Conservation (phyloP, 2,329 filamentous ascomycete species). For the Cercospora sp. region DNA sequence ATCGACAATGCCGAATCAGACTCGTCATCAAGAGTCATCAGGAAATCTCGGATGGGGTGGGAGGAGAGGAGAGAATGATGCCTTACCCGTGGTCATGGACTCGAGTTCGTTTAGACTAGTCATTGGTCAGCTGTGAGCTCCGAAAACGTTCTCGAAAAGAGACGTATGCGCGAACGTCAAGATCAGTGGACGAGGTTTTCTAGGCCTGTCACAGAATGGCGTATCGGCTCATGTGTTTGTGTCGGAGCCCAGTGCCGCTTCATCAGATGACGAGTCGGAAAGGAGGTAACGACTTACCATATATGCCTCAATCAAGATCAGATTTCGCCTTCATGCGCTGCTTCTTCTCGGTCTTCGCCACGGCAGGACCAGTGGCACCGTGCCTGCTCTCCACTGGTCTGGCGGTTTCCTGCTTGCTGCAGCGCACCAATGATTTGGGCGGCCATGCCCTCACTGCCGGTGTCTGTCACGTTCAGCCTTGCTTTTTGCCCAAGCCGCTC, state of each 20-base stretch:
- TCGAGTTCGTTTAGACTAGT: neutral
- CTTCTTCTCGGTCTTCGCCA: conserved; percentile 23
- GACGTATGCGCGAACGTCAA: conserved; percentile 10
- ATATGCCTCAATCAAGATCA: conserved; percentile 7
- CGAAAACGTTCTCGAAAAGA: neutral
- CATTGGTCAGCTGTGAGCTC: neutral
- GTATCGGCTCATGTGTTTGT: conserved; percentile 39
- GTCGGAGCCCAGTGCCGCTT: conserved; percentile 44
- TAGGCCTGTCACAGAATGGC: conserved; percentile 46
- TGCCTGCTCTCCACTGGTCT: neutral
- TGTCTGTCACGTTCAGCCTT: neutral
- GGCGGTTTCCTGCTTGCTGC: conserved; percentile 12
- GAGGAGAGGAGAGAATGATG: neutral
- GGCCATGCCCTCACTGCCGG: conserved; percentile 15
- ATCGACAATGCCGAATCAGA: conserved; percentile 42
- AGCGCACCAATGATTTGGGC: conserved; percentile 20
- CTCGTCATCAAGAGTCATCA: conserved; percentile 45
- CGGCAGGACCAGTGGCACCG: conserved; percentile 1
- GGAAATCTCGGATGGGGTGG: conserved; percentile 22
- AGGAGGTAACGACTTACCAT: conserved; percentile 16
- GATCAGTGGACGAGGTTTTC: conserved; percentile 49
- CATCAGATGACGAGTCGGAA: conserved; percentile 33
- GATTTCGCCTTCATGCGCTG: conserved; percentile 25
- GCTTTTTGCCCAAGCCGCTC: neutral
- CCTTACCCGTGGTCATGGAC: neutral